A percentile compares a stretch with the other conserved stretches of the same genome.
Conservation (phyloP, 2,329 filamentous ascomycete species). For the Metarhizium rileyi region DNA sequence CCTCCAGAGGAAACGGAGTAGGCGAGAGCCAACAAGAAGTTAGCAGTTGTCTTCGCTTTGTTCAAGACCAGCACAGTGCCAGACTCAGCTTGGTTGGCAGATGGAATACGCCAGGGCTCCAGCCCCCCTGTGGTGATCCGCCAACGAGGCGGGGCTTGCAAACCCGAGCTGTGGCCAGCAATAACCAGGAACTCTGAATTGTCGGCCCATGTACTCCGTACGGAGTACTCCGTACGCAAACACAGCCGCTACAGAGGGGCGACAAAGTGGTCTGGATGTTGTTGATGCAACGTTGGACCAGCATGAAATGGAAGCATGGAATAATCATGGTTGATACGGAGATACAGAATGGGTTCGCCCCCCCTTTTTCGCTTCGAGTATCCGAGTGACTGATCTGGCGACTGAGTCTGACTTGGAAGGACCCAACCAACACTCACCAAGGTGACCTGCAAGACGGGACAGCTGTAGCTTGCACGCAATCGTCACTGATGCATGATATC, state of each 20-base stretch:
- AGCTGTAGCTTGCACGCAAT: too few species aligned
- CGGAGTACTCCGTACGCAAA: background rate
- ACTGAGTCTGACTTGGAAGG: too few species aligned
- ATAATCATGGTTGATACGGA: background rate
- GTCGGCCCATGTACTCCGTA: background rate
- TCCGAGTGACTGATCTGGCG: too few species aligned
- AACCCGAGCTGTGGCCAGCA: background rate
- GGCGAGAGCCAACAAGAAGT: background rate
- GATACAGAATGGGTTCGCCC: too few species aligned
- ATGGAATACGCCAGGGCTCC: background rate
- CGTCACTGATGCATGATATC: too few species aligned
- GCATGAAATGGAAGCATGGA: background rate
- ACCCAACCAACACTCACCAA: too few species aligned
- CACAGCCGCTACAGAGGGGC: background rate
- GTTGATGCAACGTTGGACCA: conserved; percentile 7
- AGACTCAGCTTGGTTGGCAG: background rate
- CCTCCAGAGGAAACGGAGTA: background rate
- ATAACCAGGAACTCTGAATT: background rate
- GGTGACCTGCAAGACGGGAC: too few species aligned
- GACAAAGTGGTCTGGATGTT: background rate
- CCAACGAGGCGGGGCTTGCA: background rate
- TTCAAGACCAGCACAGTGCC: background rate
- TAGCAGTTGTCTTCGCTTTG: too few species aligned
- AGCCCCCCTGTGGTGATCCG: background rate
- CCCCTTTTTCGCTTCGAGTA: too few species aligned